Evolutionary conservation across 371 early-diverging fungal species (phyloP).

Genomic region (Haplosporangium sp.): DNA sequence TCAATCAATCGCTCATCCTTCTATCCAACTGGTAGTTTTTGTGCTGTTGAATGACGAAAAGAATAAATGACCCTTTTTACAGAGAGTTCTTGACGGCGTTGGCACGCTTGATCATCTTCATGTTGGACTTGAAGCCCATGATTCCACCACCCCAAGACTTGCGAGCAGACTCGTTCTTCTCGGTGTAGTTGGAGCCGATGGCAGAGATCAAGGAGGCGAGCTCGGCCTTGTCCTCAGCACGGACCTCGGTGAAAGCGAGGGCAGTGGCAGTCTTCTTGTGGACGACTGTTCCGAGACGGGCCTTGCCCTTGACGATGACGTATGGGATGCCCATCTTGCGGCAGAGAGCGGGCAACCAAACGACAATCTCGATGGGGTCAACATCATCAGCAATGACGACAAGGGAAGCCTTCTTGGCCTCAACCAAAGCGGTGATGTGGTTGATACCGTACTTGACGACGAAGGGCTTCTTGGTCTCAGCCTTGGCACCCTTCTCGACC

Average conservation of each 20-base stretch:
- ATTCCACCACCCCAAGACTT: constrained; percentile 97
- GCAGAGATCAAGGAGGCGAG: constrained; percentile 90
- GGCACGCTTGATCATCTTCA: constrained; percentile 83
- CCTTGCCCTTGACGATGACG: constrained; percentile 98
- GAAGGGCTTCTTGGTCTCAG: constrained; percentile 94
- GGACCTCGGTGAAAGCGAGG: constrained; percentile 94
- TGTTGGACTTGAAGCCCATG: constrained; percentile 94
- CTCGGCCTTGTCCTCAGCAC: constrained; percentile 95
- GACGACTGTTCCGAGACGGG: constrained; percentile 97
- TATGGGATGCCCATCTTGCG: constrained; percentile 99
- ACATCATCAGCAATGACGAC: constrained; percentile 99
- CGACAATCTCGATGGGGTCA: constrained; percentile 99
- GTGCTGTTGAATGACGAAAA: constrained; percentile 1
- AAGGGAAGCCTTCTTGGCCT: constrained; percentile 98
- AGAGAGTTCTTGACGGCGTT: constrained; percentile 73
- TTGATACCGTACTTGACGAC: constrained; percentile 99
- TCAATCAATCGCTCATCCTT: constrained; percentile 36
- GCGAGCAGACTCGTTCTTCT: constrained; percentile 93
- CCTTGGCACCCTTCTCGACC: constrained; percentile 91
- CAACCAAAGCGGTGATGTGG: constrained; percentile 98
- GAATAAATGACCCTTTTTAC: constrained; percentile 19
- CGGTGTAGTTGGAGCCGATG: constrained; percentile 93
- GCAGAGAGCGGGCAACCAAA: constrained; percentile 99
- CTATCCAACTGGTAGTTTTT: neutral
- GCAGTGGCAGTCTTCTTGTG: constrained; percentile 99